phyloP scores from a whole-genome alignment of 2,329 filamentous ascomycete genomes.

The Septoria petroselini region DNA sequence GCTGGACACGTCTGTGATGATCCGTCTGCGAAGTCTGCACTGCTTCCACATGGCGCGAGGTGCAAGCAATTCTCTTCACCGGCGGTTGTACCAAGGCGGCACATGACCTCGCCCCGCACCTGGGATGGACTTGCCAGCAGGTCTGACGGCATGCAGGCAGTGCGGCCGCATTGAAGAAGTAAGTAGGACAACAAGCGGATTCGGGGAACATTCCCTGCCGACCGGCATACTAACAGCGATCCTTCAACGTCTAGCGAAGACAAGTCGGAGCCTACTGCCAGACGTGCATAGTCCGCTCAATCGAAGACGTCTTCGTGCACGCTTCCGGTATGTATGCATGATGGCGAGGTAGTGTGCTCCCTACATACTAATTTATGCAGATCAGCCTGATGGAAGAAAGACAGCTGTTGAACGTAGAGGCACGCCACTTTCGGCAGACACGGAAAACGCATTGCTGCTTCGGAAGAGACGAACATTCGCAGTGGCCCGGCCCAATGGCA shows the following conservation, averaged over 20 bases:
- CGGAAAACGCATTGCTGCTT: neutral
- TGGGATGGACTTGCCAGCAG: constrained; percentile 4
- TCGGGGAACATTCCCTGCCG: neutral
- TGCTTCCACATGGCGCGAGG: too few species aligned
- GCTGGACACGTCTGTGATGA: too few species aligned
- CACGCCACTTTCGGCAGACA: neutral
- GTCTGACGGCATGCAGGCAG: constrained; percentile 1
- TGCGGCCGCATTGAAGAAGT: constrained; percentile 8
- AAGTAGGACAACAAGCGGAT: neutral
- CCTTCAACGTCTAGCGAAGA: neutral
- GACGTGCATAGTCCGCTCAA: neutral
- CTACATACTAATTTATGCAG: too few species aligned
- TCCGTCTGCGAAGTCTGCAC: too few species aligned
- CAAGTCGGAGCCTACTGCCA: constrained; percentile 2
- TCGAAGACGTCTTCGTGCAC: constrained; percentile 4
- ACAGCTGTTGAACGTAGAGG: neutral
- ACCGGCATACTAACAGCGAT: neutral
- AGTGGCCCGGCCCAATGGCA: neutral
- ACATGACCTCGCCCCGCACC: neutral
- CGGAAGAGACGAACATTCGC: neutral
- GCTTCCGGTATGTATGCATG: constrained; percentile 4
- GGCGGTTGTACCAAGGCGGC: too few species aligned
- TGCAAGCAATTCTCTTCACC: too few species aligned
- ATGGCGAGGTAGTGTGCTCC: too few species aligned
- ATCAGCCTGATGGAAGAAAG: neutral